Base-by-base conservation (phyloP, 805 yeast species). In the Ogataea methanolica region DNA sequence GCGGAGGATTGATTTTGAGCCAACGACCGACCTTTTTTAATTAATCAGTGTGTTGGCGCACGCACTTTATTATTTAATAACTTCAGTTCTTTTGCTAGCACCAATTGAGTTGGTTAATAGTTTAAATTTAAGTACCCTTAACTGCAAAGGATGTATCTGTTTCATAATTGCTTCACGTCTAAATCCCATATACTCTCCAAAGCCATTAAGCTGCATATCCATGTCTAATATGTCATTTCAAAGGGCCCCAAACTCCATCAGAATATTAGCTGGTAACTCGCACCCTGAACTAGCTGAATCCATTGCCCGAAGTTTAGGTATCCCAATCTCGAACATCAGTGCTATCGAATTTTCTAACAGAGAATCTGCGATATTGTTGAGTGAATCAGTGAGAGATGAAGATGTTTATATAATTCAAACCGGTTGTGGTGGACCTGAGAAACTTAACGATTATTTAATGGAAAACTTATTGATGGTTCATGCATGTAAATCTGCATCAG, bases 401-500 rank as follows among this genome's bases (percentile, higher is more conserved):
- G 96, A 89, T 59, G 91, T 88, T 11, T 88, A 81, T 62, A 83
- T 87, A 47, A 72, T 87, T 44, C 97, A 89, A 63, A 88, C 92
- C 1, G 96, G 96, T 33, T 79, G 83, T 56, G 96, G 95, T 41
- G 96, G 94, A 37, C 85, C 79, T 44, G 76, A 72, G 35, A 73
- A 73, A 48, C 78, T 94, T 49, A 92, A 92, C 66, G 96, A 91
- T 66, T 77, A 82, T 54, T 74, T 92, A 44, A 80, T 92, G 83
- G 99, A 94, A 64, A 71, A 92, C 41, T 74, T 94, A 50, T 83
- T 92, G 50, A 83, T 92, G 83, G 82, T 92, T 55, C 90, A 89
- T 66, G 98, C 98, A 15, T 90, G 97, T 70, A 85, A 85, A 60
- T 82, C 91, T n/a, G 98, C 98, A 2, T 88, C 96, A 33, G 97